These are phyloP conservation scores for Neolentinus lepideus DNA, from an alignment of 1,284 basidiomycete species.

Conservation along the genomic window DNA sequence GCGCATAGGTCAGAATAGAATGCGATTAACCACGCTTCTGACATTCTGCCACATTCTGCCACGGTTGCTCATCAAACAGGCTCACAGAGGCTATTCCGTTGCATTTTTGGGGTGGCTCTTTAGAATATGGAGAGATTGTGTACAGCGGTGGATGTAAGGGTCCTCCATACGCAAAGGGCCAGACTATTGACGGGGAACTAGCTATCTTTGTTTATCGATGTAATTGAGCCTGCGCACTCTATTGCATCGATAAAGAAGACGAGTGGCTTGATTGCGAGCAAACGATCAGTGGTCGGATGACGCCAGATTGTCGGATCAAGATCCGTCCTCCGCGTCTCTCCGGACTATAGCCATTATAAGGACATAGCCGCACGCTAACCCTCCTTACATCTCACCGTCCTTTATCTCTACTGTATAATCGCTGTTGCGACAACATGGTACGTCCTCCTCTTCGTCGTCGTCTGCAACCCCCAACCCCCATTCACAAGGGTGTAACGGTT, in stretches of 20 bases:
- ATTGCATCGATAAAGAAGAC: not conserved
- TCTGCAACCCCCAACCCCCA: conserved; percentile 3
- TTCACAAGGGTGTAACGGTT: conserved; percentile 35
- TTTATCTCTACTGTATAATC: conserved; percentile 7
- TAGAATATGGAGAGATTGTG: not conserved
- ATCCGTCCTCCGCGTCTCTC: conserved; percentile 54
- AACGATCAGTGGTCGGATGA: not conserved
- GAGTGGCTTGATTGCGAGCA: not conserved
- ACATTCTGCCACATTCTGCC: no score
- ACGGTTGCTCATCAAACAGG: not conserved
- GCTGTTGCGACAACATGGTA: conserved; percentile 14
- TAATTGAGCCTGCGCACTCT: not conserved
- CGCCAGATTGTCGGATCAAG: conserved; percentile 47
- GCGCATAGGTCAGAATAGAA: not conserved
- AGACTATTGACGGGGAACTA: not conserved
- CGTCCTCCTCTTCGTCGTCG: conserved; percentile 5
- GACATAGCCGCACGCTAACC: conserved; percentile 27
- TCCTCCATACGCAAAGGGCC: not conserved
- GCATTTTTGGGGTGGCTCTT: not conserved
- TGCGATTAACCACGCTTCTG: not conserved
- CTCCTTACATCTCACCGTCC: conserved; percentile 13
- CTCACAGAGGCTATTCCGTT: not conserved
- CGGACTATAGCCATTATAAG: conserved; percentile 37
- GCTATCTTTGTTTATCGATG: not conserved
- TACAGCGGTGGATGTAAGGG: not conserved